These are phyloP conservation scores for Phycomyces nitens DNA, from an alignment of 192 early-diverging fungal genomes.

Conservation along the genomic window DNA sequence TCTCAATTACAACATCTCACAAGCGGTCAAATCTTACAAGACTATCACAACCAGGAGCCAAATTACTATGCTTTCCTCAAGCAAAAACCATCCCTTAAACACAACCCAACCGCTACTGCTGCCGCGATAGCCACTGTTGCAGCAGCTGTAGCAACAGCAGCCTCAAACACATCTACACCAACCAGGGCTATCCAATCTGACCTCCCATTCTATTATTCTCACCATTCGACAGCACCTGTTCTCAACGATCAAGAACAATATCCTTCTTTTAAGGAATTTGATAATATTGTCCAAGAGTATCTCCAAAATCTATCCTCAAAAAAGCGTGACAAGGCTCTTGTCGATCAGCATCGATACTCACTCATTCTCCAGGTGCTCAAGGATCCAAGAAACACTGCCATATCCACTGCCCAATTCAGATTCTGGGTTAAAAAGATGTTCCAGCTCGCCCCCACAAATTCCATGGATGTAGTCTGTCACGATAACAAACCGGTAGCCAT, in stretches of 20 bases:
- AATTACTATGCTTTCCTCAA: neutral
- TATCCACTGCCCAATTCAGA: slow-evolving; percentile 51
- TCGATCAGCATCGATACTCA: slow-evolving; percentile 41
- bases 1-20: neutral
- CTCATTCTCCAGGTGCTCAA: slow-evolving; percentile 48
- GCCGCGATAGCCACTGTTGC: neutral
- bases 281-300: slow-evolving; percentile 43
- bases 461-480: slow-evolving; percentile 41
- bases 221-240: neutral
- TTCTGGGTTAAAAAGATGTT: slow-evolving; percentile 58
- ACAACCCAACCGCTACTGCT: neutral
- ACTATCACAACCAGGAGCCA: neutral
- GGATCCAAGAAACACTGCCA: slow-evolving; percentile 47
- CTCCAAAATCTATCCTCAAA: slow-evolving; percentile 45
- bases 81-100: neutral
- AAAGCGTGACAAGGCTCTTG: slow-evolving; percentile 47
- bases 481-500: slow-evolving; percentile 47
- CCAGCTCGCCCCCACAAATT: slow-evolving; percentile 26
- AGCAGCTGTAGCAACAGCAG: neutral
- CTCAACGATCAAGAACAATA: slow-evolving; percentile 30
- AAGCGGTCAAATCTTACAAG: neutral
- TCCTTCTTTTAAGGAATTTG: slow-evolving; percentile 40
- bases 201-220: slow-evolving; percentile 5
- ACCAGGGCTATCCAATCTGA: neutral
- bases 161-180: neutral